These are phyloP conservation scores for Scorias spongiosa DNA, from an alignment of 2,329 filamentous ascomycete genomes.

Conservation along the genomic window DNA sequence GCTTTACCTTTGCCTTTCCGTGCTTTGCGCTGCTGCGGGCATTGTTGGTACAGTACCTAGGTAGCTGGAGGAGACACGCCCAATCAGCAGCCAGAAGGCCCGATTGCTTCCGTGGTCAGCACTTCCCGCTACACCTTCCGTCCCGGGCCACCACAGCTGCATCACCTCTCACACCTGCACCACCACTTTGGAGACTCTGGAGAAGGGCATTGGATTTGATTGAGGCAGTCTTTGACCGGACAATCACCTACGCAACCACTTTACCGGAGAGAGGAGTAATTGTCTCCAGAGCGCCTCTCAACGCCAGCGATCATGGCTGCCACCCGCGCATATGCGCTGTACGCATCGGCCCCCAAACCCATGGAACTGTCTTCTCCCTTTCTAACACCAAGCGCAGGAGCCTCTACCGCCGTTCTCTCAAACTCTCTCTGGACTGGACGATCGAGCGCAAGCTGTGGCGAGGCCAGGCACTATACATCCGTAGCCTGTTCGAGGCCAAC, in stretches of 20 bases:
- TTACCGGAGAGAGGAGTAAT: too few relatives aligned
- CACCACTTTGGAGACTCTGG: too few relatives aligned
- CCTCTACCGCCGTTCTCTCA: conserved; percentile 83
- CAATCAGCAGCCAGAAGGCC: neutral
- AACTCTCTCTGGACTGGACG: conserved; percentile 88
- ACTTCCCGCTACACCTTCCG: neutral
- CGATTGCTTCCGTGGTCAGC: neutral
- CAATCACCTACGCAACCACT: too few relatives aligned
- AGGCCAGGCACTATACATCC: conserved; percentile 89
- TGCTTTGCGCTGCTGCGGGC: neutral
- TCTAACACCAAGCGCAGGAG: conserved; percentile 29
- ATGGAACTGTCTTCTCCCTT: neutral
- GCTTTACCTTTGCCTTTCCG: too few relatives aligned
- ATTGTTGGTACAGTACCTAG: too few relatives aligned
- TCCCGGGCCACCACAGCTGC: neutral
- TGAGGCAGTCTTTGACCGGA: too few relatives aligned
- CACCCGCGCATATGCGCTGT: neutral
- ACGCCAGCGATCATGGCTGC: neutral
- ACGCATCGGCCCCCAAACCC: neutral
- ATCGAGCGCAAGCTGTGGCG: conserved; percentile 89
- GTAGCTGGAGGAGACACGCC: neutral
- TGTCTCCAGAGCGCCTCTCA: too few relatives aligned
- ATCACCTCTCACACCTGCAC: too few relatives aligned
- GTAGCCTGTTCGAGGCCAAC: conserved; percentile 89
- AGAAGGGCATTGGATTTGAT: too few relatives aligned